Base-by-base conservation (phyloP, 495 filamentous ascomycete genomes). In the Trichocladium antarcticum region DNA sequence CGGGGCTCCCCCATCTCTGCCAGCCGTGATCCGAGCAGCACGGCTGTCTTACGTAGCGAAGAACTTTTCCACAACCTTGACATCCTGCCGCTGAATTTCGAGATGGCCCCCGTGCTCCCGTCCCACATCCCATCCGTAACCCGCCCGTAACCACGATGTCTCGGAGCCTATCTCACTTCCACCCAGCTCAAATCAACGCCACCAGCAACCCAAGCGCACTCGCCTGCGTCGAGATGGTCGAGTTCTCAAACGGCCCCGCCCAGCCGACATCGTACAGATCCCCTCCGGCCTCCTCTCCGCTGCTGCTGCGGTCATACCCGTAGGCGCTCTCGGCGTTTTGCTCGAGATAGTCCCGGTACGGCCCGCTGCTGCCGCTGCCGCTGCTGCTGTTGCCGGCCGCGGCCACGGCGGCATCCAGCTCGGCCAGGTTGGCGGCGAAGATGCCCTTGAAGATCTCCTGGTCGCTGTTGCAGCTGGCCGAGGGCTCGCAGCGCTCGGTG, bases 401-500 rank as follows among this genome's bases (percentile, higher is more conserved):
- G 3, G 41, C 1, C n/a, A 28, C 14, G 1, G 27, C 35, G 41
- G 7, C 24, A 41, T 21, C 65, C 19, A 88, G 61, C 39, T 68
- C 63, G 20, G 65, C 68, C 1, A 87, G 69, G 51, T 83, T 83
- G 5, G 77, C 73, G 16, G 80, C 72, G 55, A 87, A 85, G 5
- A 83, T 75, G 17, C 84, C 84, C 62, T 89, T 89, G 74, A 89
- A 89, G 49, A 82, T 76, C 1, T 75, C 69, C 6, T 70, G 76
- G 53, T 82, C 74, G 16, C 62, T 68, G 40, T 76, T 78, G 42
- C 79, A 82, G 0, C 58, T 55, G 31, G 50, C 44, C 0, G 71
- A 76, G 53, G 46, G 46, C 28, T 3, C 9, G 29, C 46, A 47
- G n/a, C 62, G 43, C 16, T 87, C 84, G 12, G 76, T 78, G 5